Evolutionary conservation across 441 rosid genomes (phyloP).

Genomic region (Populus hybrid): DNA sequence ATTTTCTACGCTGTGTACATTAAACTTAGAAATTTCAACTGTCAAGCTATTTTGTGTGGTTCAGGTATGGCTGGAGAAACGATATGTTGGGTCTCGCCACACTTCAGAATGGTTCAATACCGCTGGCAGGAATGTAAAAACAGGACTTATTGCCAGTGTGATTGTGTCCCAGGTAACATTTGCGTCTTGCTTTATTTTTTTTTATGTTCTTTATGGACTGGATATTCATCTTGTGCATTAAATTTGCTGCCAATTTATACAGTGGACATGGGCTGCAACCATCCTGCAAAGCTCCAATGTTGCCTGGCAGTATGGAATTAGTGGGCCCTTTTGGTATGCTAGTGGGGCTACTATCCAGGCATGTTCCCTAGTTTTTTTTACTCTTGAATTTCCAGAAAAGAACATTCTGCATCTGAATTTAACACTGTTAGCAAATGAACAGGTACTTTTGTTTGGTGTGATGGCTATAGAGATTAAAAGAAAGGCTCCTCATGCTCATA

Average conservation of each 20-base stretch:
- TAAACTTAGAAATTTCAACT: not conserved
- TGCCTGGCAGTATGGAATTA: constrained; percentile 89
- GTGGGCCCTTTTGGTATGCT: constrained; percentile 99
- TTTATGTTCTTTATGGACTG: not conserved
- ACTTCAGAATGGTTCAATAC: constrained; percentile 98
- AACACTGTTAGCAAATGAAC: not conserved
- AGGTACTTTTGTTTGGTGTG: constrained; percentile 86
- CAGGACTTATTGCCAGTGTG: constrained; percentile 94
- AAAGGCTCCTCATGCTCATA: constrained; percentile 92
- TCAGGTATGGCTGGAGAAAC: constrained; percentile 90
- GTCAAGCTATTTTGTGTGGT: not conserved
- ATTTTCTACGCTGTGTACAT: not conserved
- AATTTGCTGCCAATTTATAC: not conserved
- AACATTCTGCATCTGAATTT: not conserved
- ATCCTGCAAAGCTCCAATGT: constrained; percentile 96
- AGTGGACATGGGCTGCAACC: constrained; percentile 99
- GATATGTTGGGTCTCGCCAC: constrained; percentile 80
- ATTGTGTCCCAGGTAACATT: constrained; percentile 76
- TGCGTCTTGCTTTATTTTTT: not conserved
- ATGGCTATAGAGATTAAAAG: constrained; percentile 97
- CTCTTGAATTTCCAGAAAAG: not conserved
- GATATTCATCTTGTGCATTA: not conserved
- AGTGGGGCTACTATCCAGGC: constrained; percentile 94
- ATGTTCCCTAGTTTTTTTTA: constrained; percentile 8
- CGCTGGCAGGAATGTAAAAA: constrained; percentile 92